These are phyloP conservation scores for Apiotrichum mycotoxinovorans DNA, from an alignment of 1,284 basidiomycete genomes.

Conservation along the genomic window DNA sequence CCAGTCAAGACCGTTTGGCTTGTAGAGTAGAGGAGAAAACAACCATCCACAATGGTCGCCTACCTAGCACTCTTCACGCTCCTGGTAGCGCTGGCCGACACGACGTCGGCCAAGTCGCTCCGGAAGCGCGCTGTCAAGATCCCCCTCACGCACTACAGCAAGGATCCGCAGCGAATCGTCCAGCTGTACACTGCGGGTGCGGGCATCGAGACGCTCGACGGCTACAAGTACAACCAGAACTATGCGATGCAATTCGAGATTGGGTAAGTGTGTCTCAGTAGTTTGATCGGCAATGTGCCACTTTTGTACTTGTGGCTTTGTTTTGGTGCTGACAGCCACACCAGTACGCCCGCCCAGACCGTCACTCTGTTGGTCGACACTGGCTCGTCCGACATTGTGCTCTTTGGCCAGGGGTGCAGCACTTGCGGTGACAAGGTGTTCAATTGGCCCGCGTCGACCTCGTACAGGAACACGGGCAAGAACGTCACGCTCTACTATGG, in stretches of 20 bases:
- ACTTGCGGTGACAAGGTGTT: background rate
- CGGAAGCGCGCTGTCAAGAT: background rate
- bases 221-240: conserved; percentile 1
- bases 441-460: conserved; percentile 54
- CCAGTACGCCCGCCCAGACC: conserved; percentile 48
- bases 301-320: too few species aligned
- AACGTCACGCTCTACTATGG: background rate
- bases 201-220: background rate
- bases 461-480: conserved; percentile 55
- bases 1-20: background rate
- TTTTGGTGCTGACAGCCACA: background rate
- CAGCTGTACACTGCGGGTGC: background rate
- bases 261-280: background rate
- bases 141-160: background rate
- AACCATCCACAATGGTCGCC: background rate
- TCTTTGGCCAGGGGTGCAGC: background rate
- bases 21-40: background rate
- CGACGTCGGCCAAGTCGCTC: background rate
- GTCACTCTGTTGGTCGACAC: conserved; percentile 54
- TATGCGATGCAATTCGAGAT: background rate
- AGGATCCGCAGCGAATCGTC: too few species aligned
- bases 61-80: background rate
- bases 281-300: background rate
- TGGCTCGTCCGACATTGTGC: conserved; percentile 33
- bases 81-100: background rate